Evolutionary conservation across 2,329 filamentous ascomycete species (phyloP).

Genomic region (Sarocladium kiliense): DNA sequence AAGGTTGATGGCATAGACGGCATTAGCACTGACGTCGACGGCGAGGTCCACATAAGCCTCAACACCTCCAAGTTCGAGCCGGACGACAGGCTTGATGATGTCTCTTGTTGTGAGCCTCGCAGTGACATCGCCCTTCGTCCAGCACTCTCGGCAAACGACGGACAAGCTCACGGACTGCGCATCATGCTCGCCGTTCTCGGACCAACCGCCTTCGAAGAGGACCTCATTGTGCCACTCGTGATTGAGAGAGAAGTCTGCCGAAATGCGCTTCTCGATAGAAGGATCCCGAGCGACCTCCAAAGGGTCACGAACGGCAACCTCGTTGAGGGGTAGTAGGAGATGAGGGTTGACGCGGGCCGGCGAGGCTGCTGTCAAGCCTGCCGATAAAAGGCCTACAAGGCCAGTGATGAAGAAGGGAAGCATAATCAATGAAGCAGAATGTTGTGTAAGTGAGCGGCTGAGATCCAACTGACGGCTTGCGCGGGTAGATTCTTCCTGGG

Average conservation of each 20-base stretch:
- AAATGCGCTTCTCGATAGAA: conserved; percentile 16
- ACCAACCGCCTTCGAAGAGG: conserved; percentile 11
- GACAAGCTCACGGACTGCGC: conserved; percentile 18
- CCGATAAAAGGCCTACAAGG: background rate
- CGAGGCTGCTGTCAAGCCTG: background rate
- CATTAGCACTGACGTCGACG: conserved; percentile 33
- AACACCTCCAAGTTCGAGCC: conserved; percentile 39
- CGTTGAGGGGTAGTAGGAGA: conserved; percentile 2
- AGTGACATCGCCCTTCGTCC: conserved; percentile 39
- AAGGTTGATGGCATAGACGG: conserved; percentile 43
- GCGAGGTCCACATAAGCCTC: conserved; percentile 45
- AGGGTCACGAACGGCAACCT: background rate
- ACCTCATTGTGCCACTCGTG: conserved; percentile 11
- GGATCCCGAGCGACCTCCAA: conserved; percentile 11
- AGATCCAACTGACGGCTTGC: too few relatives aligned
- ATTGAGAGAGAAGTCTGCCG: conserved; percentile 12
- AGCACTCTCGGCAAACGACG: conserved; percentile 42
- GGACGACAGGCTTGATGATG: conserved; percentile 30
- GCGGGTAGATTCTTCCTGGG: background rate
- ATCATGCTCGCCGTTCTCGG: background rate
- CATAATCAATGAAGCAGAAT: background rate
- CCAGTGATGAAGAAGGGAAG: background rate
- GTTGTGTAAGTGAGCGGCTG: background rate
- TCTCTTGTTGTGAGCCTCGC: conserved; percentile 35
- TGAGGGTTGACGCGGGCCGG: background rate